Evolutionary conservation across 2,329 filamentous ascomycete species (phyloP).

Genomic region (Ophiostoma himal-ulmi): DNA sequence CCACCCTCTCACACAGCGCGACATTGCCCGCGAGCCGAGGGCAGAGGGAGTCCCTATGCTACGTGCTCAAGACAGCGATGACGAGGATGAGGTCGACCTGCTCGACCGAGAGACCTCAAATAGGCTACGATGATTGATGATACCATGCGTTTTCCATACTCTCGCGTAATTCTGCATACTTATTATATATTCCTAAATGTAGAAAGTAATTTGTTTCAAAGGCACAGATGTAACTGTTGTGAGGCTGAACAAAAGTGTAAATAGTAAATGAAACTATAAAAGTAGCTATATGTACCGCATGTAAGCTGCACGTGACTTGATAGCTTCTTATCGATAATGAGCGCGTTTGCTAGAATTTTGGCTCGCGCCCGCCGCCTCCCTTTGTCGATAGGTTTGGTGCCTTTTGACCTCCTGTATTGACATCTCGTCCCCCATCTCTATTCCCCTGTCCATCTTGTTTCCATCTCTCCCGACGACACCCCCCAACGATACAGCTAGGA

Average conservation of each 20-base stretch:
- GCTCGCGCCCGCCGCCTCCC: conserved; percentile 23
- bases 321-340: conserved; percentile 24
- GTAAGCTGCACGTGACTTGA: conserved; percentile 15
- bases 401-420: conserved; percentile 14
- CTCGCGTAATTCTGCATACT: neutral
- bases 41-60: conserved; percentile 40
- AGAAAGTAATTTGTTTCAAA: neutral
- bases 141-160: conserved; percentile 2
- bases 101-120: neutral
- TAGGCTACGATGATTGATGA: neutral
- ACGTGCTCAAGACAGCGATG: conserved; percentile 27
- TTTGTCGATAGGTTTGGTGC: conserved; percentile 6
- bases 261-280: neutral
- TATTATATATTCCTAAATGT: neutral
- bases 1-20: neutral
- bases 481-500: neutral
- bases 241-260: neutral
- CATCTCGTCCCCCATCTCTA: neutral
- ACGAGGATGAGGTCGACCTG: conserved; percentile 23
- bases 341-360: conserved; percentile 23
- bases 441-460: neutral
- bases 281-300: neutral
- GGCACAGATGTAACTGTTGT: too few relatives aligned
- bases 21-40: conserved; percentile 17
- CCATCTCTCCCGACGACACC: neutral